Evolutionary conservation across 2,329 filamentous ascomycete genomes (phyloP).

Genomic region (Alternaria burnsii): DNA sequence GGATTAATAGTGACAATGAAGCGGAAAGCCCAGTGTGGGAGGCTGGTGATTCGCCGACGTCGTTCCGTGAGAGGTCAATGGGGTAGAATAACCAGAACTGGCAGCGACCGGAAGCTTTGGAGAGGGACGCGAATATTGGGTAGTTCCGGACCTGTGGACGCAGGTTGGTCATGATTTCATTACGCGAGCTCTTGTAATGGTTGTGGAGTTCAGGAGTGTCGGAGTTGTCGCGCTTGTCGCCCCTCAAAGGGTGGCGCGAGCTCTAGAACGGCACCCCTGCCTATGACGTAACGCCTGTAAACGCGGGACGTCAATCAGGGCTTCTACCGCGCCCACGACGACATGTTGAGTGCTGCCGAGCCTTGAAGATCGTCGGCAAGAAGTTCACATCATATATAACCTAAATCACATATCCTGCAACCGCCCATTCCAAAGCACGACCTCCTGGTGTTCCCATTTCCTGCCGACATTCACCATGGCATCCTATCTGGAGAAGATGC

Average conservation of each 20-base stretch:
- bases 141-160: background rate
- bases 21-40: background rate
- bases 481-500: constrained; percentile 46
- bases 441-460: background rate
- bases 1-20: background rate
- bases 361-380: constrained; percentile 21
- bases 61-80: background rate
- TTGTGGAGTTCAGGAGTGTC: background rate
- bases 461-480: constrained; percentile 29
- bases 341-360: constrained; percentile 32
- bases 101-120: background rate
- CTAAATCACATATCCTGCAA: background rate
- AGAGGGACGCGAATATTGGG: background rate
- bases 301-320: constrained; percentile 32
- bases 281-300: constrained; percentile 38
- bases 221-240: background rate
- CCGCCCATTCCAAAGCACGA: background rate
- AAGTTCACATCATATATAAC: constrained; percentile 10
- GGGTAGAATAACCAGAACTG: background rate
- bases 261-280: constrained; percentile 29
- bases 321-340: constrained; percentile 31
- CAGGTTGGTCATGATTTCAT: background rate
- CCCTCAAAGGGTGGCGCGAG: constrained; percentile 18
- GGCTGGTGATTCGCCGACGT: background rate
- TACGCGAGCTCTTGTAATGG: background rate